phyloP scores from a whole-genome alignment of 176 grass and related monocot species.

The Paspalum notatum region DNA sequence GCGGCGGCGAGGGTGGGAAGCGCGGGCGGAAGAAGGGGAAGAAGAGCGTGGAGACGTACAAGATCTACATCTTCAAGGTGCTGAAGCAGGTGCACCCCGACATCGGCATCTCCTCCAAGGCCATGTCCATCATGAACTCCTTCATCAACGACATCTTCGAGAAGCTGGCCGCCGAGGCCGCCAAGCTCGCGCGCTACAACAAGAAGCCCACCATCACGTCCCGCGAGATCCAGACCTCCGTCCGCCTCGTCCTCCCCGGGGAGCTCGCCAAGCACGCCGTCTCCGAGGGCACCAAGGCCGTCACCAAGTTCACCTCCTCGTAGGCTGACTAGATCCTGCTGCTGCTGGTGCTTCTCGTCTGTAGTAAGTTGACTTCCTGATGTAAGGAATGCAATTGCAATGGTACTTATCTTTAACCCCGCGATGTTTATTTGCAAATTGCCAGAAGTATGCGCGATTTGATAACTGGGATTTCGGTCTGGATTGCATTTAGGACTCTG shows the following conservation, averaged over 20 bases:
- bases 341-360: too few relatives aligned
- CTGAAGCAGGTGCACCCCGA: conserved; percentile 11
- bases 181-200: conserved; percentile 22
- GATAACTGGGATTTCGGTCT: too few relatives aligned
- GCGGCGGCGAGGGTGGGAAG: background rate
- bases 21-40: background rate
- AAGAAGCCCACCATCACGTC: conserved; percentile 27
- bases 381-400: too few relatives aligned
- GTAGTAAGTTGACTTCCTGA: too few relatives aligned
- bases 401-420: too few relatives aligned
- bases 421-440: too few relatives aligned
- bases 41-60: conserved; percentile 50
- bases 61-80: conserved; percentile 63
- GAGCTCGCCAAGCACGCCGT: conserved; percentile 69
- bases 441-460: too few relatives aligned
- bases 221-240: conserved; percentile 21
- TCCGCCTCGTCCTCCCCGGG: conserved; percentile 58
- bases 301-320: conserved; percentile 61
- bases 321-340: background rate
- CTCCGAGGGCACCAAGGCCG: conserved; percentile 67
- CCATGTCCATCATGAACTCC: conserved; percentile 61
- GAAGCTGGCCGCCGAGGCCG: conserved; percentile 43
- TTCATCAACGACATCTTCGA: conserved; percentile 68
- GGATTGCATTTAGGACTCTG: too few relatives aligned
- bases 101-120: conserved; percentile 57